Evolutionary conservation across 2,329 filamentous ascomycete genomes (phyloP), one percentile per base, ranked within the genome.

Genomic region (Aureobasidium sp.): DNA sequence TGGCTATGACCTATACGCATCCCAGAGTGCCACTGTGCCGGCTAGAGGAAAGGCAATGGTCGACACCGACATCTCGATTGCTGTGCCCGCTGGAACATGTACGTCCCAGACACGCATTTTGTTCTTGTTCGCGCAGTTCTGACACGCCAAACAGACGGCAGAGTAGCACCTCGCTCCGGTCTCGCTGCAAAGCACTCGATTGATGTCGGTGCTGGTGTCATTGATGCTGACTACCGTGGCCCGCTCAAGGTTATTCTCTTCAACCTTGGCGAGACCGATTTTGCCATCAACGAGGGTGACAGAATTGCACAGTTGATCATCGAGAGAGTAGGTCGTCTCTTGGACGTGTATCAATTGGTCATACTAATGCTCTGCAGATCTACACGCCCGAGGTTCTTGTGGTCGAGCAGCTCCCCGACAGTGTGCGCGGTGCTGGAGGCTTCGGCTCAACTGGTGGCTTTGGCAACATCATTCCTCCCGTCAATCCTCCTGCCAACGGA

Each of bases 181-280:
- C 84, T 95, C 30, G 91, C 91, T 2, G 78, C 84, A 56, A 98
- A 98, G 75, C 83, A 97, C 74, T 93, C 90, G 72, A 97, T 98
- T 68, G 90, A 96, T 70, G 93, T 88, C 0, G 90, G 94, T 58
- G 93, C 93, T 0, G 93, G 93, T 52, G 93, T 98, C 59, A 97
- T 98, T 63, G 93, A 98, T 70, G 90, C 91, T 29, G 93, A 98
- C 71, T 98, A 98, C 75, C 81, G 93, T 30, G 93, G 93, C 17
- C 87, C 87, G 61, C 85, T 98, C 64, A 95, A 94, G 76, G 86
- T 98, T 22, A 78, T 98, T 60, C 80, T 98, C 49, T 97, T 97
- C 71, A 98, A 98, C 74, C 85, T 95, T 70, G 79, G 79, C 48
- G 90, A 95, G 47, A 72, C 73, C 35, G 90, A 95, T 68, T 97